Base-by-base conservation (phyloP, 148 eudicot species). In the Suaeda aralocaspica region DNA sequence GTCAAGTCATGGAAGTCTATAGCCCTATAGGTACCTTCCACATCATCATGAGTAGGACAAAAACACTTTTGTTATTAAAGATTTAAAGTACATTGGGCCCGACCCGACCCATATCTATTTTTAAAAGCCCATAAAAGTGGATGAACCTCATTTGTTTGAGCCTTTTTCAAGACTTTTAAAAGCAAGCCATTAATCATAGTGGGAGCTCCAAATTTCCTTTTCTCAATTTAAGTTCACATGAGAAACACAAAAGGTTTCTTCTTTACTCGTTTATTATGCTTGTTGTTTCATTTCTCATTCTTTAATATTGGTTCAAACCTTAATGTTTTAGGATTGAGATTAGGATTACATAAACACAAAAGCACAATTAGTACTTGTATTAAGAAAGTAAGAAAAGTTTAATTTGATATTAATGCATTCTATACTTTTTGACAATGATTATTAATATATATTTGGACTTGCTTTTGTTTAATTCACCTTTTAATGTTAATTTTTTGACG, bases 41-140 rank as follows among this genome's bases (percentile, higher is more conserved):
- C 83, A 64, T 82, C 85, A 84, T 56, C 72, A 64, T 81, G 90
- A 86, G 86, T 88, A 79, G 75, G 87, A 55, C 72, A 69, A 69
- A 53, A 36, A 56, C 72, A 69, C 61, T 56, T 69, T 41, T 12
- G 12, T 39, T 24, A 5, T 19, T 53, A 15, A 50, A 60, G 61
- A 60, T 59, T 25, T 69, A 41, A 14, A 56, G 57, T 73, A n/a
- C 65, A 42, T 56, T 66, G 69, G 76, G 64, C 59, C 53, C 41
- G 64, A 41, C 64, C 53, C 41, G 64, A 50, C 64, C 64, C 71
- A 52, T 11, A 5, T n/a, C n/a, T 26, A 22, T 10, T 26, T 13
- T 31, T 46, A 2, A 59, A 31, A 16, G 60, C 59, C 42, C 11
- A 13, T n/a, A 14, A 75, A 75, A 75, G 62, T 68, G 68, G 68